These are phyloP conservation scores for Sporothrix brasiliensis DNA, from an alignment of 2,329 filamentous ascomycete species.

Conservation along the genomic window DNA sequence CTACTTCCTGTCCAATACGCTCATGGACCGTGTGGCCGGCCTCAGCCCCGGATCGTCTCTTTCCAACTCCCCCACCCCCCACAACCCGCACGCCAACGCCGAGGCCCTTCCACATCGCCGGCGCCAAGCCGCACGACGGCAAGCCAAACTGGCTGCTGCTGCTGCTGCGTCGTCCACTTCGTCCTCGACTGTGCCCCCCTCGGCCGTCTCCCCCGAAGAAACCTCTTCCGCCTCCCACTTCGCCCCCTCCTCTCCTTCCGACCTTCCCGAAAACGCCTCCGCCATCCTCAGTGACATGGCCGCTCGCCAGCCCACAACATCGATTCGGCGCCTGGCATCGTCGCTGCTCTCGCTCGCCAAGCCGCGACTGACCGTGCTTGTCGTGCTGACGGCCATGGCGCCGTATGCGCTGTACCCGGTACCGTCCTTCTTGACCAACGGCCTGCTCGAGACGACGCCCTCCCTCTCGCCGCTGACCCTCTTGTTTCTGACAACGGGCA, in stretches of 20 bases:
- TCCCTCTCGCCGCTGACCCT: conserved; percentile 89
- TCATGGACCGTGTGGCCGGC: conserved; percentile 40
- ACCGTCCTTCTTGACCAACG: conserved; percentile 75
- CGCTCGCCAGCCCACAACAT: conserved; percentile 53
- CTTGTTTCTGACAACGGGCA: conserved; percentile 87
- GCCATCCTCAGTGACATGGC: conserved; percentile 58
- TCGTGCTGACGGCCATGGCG: conserved; percentile 87
- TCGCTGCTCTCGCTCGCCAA: conserved; percentile 92
- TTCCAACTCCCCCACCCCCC: not conserved
- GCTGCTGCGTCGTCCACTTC: not conserved
- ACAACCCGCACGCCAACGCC: not conserved
- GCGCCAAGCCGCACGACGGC: conserved; percentile 35
- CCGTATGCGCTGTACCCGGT: conserved; percentile 93
- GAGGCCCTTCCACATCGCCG: conserved; percentile 35
- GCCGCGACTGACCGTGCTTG: conserved; percentile 85
- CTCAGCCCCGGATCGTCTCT: conserved; percentile 22
- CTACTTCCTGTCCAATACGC: conserved; percentile 44
- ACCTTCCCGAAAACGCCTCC: conserved; percentile 48
- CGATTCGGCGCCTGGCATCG: conserved; percentile 68
- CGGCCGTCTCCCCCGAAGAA: not conserved
- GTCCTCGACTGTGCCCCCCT: not conserved
- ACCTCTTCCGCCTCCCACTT: not conserved
- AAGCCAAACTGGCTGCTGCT: conserved; percentile 8
- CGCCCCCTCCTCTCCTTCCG: not conserved
- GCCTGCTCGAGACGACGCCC: conserved; percentile 58